Evolutionary conservation across 257 asterid species (phyloP).

Genomic region (Ilex asprella): DNA sequence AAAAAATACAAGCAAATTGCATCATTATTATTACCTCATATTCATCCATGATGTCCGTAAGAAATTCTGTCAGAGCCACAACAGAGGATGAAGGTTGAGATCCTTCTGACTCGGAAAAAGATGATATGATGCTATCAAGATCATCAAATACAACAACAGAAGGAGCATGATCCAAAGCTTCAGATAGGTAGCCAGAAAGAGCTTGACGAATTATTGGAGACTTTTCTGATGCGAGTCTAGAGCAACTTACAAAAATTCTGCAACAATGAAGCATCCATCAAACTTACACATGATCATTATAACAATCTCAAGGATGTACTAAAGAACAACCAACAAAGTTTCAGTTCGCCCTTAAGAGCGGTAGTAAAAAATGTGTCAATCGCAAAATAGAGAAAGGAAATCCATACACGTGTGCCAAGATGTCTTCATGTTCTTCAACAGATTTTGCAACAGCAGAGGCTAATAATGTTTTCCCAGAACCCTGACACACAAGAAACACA

Average conservation of each 20-base stretch:
- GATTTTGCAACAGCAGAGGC: conserved; percentile 71
- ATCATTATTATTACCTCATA: conserved; percentile 40
- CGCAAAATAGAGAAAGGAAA: not conserved
- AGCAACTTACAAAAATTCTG: conserved; percentile 70
- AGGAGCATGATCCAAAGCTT: conserved; percentile 87
- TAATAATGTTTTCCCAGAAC: conserved; percentile 87
- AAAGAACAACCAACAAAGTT: conserved; percentile 8
- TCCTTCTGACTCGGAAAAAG: conserved; percentile 72
- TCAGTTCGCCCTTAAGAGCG: conserved; percentile 6
- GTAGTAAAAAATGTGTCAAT: conserved; percentile 2
- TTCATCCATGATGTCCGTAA: conserved; percentile 85
- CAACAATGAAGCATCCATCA: conserved; percentile 20
- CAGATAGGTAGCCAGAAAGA: conserved; percentile 58
- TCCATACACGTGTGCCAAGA: conserved; percentile 74
- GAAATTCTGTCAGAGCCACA: conserved; percentile 53
- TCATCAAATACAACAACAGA: conserved; percentile 87
- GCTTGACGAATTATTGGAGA: conserved; percentile 61
- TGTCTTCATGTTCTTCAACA: conserved; percentile 58
- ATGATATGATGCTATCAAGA: conserved; percentile 76
- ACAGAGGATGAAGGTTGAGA: conserved; percentile 70
- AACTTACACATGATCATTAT: too few species aligned
- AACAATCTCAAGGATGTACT: not conserved
- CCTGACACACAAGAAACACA: conserved; percentile 25
- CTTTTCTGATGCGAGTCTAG: conserved; percentile 78
- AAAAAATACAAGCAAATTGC: too few species aligned